A percentile compares a stretch with the other conserved stretches of the same genome.
Conservation (phyloP, 2,329 filamentous ascomycete species). For the Aureobasidium sp. region DNA sequence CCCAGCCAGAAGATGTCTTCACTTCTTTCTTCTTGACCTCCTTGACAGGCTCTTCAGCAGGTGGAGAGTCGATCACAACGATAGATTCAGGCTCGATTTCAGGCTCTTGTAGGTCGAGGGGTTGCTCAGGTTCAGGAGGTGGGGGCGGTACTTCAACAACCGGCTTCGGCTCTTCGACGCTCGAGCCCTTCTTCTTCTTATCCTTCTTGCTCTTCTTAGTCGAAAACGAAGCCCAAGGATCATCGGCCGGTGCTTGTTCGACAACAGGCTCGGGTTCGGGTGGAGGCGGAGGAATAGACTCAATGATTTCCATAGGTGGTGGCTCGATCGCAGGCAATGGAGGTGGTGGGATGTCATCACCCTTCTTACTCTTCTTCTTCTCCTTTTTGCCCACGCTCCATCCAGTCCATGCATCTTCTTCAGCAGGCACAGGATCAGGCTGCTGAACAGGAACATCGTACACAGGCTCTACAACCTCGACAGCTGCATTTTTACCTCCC, state of each 20-base stretch:
- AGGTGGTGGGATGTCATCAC: conserved; percentile 39
- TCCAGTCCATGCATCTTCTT: conserved; percentile 26
- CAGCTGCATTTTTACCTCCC: conserved; percentile 41
- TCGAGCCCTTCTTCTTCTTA: conserved; percentile 42
- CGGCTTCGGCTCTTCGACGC: conserved; percentile 32
- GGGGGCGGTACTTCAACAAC: conserved; percentile 18
- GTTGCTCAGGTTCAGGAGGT: conserved; percentile 17
- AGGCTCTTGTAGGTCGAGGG: not conserved
- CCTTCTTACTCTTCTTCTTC: conserved; percentile 49
- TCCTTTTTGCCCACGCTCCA: conserved; percentile 42
- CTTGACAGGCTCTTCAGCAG: conserved; percentile 18
- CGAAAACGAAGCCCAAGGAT: conserved; percentile 22
- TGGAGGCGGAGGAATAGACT: conserved; percentile 19
- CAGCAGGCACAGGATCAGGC: conserved; percentile 22
- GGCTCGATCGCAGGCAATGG: conserved; percentile 41
- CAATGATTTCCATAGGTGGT: conserved; percentile 25
- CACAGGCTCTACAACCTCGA: conserved; percentile 33
- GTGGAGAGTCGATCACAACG: not conserved
- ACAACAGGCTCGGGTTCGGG: conserved; percentile 16
- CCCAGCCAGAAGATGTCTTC: conserved; percentile 25
- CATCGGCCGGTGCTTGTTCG: conserved; percentile 18
- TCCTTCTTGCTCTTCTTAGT: conserved; percentile 44
- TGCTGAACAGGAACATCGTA: conserved; percentile 11
- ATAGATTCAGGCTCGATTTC: conserved; percentile 10
- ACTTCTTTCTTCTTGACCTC: conserved; percentile 35